Conservation (phyloP, 495 filamentous ascomycete species). For the Xylaria acuta region DNA sequence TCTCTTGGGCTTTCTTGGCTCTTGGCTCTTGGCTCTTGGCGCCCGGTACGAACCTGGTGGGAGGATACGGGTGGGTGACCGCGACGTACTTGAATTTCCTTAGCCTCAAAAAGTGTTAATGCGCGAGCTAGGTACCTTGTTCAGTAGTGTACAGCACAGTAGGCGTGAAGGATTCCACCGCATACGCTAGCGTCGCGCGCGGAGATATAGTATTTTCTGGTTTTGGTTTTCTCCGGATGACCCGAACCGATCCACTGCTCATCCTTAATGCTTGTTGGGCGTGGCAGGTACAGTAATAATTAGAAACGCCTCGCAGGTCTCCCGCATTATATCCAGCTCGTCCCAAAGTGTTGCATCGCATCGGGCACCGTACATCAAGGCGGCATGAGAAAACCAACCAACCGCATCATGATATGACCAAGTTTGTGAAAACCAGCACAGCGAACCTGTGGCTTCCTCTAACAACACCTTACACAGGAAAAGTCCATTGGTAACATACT, state of each 20-base stretch:
- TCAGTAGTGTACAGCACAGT: background rate
- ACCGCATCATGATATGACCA: background rate
- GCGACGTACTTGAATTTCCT: slow-evolving; percentile 9
- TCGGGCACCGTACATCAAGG: no score
- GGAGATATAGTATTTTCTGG: slow-evolving; percentile 2
- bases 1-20: slow-evolving; percentile 5
- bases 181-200: background rate
- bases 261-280: slow-evolving; percentile 2
- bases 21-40: slow-evolving; percentile 11
- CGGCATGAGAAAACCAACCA: background rate
- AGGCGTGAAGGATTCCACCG: background rate
- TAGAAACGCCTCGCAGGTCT: background rate
- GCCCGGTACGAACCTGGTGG: background rate
- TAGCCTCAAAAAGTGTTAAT: background rate
- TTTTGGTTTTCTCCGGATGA: slow-evolving; percentile 17
- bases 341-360: background rate
- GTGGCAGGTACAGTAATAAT: slow-evolving; percentile 17
- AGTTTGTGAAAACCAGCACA: background rate
- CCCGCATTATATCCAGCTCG: background rate
- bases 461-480: background rate
- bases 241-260: slow-evolving; percentile 3
- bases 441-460: background rate
- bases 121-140: background rate
- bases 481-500: background rate
- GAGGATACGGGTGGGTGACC: background rate